Conservation (phyloP, 2,329 filamentous ascomycete genomes). For the Phyllosticta paracitricarpa region DNA sequence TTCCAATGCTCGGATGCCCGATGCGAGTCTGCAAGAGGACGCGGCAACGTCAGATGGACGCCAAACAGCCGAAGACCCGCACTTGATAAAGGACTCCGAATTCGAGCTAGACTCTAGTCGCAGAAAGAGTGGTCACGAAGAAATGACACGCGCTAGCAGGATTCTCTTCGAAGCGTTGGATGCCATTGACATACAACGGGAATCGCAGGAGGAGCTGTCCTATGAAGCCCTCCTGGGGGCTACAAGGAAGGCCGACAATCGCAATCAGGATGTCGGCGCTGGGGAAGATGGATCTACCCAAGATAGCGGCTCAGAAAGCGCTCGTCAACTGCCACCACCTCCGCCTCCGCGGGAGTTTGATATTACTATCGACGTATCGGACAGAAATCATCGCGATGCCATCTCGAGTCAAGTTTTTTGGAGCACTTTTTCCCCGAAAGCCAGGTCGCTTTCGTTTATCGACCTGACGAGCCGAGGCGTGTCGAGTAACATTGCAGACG, state of each 20-base stretch:
- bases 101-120: constrained; percentile 5
- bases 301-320: not conserved
- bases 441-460: constrained; percentile 15
- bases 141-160: constrained; percentile 21
- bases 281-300: not conserved
- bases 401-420: constrained; percentile 20
- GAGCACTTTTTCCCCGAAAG: constrained; percentile 8
- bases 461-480: constrained; percentile 18
- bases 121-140: constrained; percentile 17
- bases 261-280: not conserved
- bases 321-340: constrained; percentile 10
- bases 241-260: not conserved
- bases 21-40: not conserved
- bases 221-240: not conserved
- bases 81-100: constrained; percentile 12
- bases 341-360: constrained; percentile 30
- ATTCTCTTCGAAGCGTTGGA: constrained; percentile 13
- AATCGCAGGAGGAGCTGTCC: not conserved
- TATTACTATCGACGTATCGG: constrained; percentile 29
- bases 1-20: too few relatives aligned
- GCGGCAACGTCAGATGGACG: not conserved
- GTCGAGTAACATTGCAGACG: constrained; percentile 2
- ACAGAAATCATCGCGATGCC: constrained; percentile 31
- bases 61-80: not conserved
- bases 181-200: not conserved